Evolutionary conservation across 805 yeast genomes (phyloP), one percentile per base, ranked within the genome.

Genomic region (Candida maris): DNA sequence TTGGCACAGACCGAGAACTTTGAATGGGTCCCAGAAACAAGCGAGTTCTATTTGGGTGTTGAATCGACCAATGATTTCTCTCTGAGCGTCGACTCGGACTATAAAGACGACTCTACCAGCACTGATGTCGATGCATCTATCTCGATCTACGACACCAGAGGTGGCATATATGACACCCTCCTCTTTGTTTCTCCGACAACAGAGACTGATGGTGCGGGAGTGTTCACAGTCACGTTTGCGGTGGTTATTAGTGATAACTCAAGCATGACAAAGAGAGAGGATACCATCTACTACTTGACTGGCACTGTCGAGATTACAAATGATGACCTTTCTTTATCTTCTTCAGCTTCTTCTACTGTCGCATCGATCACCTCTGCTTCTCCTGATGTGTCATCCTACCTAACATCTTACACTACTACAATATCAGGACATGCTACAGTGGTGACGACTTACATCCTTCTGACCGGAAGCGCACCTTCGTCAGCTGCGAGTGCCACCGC

Each of bases 181-280:
- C 34, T 39, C 24, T 36, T 45, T 14, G 27, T 33, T 12, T 35
- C 51, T 16, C 49, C 50, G n/a, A 15, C 32, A 8, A 38, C 46
- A 17, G 24, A 27, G 6, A 19, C 34, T 23, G 75, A 31, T 5
- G 27, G 29, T n/a, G 15, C 28, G n/a, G 40, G 38, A 19, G 42
- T 42, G 19, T 51, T 42, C 38, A 39, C 48, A 5, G 52, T 34
- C 24, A 43, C 56, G 5, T 49, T 51, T 34, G 52, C 49, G 21
- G 47, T 51, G 18, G 30, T 44, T 10, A 16, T 48, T 20, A 27
- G 28, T n/a, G 27, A 26, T 27, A 27, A 26, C 19, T 24, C 23
- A 10, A 17, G 42, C 7, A 32, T 32, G 14, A 23, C 27, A 7
- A 51, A 49, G 44, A 48, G 55, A 47, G 49, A 40, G 8, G 38